These are phyloP conservation scores for Capsaspora owczarzaki DNA, from an alignment of 78 protist genomes.

Conservation along the genomic window DNA sequence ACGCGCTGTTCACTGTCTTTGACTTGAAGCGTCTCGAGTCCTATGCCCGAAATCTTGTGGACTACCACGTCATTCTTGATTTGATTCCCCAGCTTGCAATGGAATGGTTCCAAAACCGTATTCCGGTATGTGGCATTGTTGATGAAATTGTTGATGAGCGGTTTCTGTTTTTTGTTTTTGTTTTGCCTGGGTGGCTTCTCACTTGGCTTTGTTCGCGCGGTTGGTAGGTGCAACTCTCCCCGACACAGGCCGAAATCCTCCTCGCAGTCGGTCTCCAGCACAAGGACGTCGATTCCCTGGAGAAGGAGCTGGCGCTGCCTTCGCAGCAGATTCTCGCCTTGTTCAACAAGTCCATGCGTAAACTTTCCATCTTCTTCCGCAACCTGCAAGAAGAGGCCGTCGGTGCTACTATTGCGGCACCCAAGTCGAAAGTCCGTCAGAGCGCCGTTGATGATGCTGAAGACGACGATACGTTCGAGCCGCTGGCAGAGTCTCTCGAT, in stretches of 20 bases:
- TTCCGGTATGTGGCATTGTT: conserved; percentile 15
- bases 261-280: conserved; percentile 84
- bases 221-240: conserved; percentile 38
- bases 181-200: not conserved
- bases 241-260: conserved; percentile 73
- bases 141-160: not conserved
- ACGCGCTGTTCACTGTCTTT: conserved; percentile 31
- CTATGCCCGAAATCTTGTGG: conserved; percentile 53
- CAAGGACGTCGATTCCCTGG: conserved; percentile 38
- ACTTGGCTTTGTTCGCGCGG: not conserved
- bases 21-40: conserved; percentile 83
- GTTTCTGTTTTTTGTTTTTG: not conserved
- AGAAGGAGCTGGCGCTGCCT: not conserved
- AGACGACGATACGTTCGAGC: not conserved
- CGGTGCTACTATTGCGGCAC: not conserved
- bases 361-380: not conserved
- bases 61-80: conserved; percentile 84
- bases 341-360: conserved; percentile 8
- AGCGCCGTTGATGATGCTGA: not conserved
- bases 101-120: conserved; percentile 40
- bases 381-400: not conserved
- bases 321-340: not conserved
- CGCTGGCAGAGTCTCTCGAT: not conserved
- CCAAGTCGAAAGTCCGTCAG: not conserved
- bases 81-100: conserved; percentile 73